These are phyloP conservation scores for Tilletiopsis washingtonensis DNA, from an alignment of 1,284 basidiomycete genomes.

Conservation along the genomic window DNA sequence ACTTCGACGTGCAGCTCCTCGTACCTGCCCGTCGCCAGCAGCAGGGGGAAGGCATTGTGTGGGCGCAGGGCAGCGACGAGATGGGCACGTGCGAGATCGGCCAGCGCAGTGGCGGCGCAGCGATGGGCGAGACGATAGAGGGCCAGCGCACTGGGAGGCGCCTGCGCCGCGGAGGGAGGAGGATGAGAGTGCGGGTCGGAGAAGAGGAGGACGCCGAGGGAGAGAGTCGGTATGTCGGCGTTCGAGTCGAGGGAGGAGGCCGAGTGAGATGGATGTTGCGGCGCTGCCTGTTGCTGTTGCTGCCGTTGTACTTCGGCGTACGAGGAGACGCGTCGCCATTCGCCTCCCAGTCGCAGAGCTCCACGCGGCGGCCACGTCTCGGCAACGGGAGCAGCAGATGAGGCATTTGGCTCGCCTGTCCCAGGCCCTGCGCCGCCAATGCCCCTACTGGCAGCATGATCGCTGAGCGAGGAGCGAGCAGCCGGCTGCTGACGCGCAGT, in stretches of 20 bases:
- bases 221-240: background rate
- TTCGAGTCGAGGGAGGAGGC: background rate
- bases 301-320: too few species aligned
- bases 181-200: slow-evolving; percentile 69
- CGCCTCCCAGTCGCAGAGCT: too few species aligned
- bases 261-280: background rate
- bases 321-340: too few species aligned
- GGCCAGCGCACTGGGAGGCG: slow-evolving; percentile 54
- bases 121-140: slow-evolving; percentile 74
- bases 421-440: too few species aligned
- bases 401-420: too few species aligned
- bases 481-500: too few species aligned
- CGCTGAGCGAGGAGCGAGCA: too few species aligned
- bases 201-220: too few species aligned
- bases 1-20: slow-evolving; percentile 30
- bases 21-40: slow-evolving; percentile 53
- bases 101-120: slow-evolving; percentile 63
- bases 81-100: slow-evolving; percentile 63
- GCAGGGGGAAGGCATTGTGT: slow-evolving; percentile 61
- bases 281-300: background rate
- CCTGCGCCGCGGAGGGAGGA: slow-evolving; percentile 61
- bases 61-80: slow-evolving; percentile 67
- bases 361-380: too few species aligned
- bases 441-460: too few species aligned
- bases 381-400: too few species aligned